Conservation (phyloP, 2,329 filamentous ascomycete species). For the Colletotrichum sp. region DNA sequence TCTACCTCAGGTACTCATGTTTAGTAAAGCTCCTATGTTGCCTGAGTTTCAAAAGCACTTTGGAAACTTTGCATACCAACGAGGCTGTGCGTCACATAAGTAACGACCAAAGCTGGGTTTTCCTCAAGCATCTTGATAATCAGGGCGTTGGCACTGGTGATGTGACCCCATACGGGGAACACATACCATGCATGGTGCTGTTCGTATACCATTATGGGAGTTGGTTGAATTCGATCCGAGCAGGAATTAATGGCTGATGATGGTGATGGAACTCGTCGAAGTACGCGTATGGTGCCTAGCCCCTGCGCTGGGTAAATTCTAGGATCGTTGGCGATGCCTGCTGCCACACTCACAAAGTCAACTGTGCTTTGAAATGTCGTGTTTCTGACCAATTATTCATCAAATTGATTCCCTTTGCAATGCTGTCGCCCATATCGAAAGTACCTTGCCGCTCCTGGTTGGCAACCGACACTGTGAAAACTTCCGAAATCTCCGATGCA, state of each 20-base stretch:
- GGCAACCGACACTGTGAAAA: neutral
- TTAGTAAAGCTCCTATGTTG: neutral
- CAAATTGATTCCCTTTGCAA: neutral
- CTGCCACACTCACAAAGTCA: neutral
- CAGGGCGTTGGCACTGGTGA: neutral
- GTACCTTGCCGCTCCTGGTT: neutral
- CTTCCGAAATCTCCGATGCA: neutral
- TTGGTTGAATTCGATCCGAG: neutral
- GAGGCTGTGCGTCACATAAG: neutral
- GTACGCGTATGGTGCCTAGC: neutral
- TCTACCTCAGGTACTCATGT: neutral
- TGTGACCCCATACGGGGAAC: neutral
- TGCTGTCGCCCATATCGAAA: neutral
- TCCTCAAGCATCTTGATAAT: neutral
- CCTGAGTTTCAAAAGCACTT: neutral
- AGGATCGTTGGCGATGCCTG: neutral
- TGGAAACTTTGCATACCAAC: neutral
- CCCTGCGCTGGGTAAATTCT: neutral
- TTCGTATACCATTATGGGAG: neutral
- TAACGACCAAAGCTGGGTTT: neutral
- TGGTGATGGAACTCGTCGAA: neutral
- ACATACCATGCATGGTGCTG: neutral
- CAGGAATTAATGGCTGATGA: neutral
- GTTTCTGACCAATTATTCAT: neutral
- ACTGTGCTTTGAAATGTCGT: neutral